A percentile compares a stretch with the other conserved stretches of the same genome.
Evolutionary conservation across 75 land plant species (phyloP).

Genomic region (Picea sitchensis): DNA sequence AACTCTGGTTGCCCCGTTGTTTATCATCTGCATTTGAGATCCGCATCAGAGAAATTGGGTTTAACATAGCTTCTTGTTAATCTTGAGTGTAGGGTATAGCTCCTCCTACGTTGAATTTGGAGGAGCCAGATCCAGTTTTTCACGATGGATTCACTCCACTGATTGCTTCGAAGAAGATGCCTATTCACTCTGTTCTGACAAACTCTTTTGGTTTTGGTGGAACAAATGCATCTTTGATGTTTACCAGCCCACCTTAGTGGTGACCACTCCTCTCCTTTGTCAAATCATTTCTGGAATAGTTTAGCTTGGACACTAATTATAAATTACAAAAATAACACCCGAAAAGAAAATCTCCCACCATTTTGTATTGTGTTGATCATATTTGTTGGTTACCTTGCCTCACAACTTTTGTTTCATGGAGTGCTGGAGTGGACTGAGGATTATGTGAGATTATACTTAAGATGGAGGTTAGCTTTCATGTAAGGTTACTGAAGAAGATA

Average conservation of each 20-base stretch:
- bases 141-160: constrained; percentile 59
- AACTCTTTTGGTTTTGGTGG: constrained; percentile 99
- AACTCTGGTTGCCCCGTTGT: background rate
- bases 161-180: constrained; percentile 49
- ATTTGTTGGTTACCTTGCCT: no score
- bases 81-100: constrained; percentile 66
- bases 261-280: background rate
- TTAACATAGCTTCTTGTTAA: background rate
- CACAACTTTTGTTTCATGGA: no score
- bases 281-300: background rate
- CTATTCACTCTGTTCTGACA: constrained; percentile 68
- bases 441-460: no score
- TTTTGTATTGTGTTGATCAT: no score
- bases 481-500: no score
- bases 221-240: constrained; percentile 88
- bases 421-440: no score
- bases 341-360: no score
- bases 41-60: background rate
- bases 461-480: no score
- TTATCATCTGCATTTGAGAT: background rate
- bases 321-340: no score
- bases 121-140: constrained; percentile 72
- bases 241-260: constrained; percentile 27
- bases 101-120: constrained; percentile 80
- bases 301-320: background rate